These are phyloP conservation scores for Trichosporon sp. DNA, from an alignment of 1,284 basidiomycete genomes.

Conservation along the genomic window DNA sequence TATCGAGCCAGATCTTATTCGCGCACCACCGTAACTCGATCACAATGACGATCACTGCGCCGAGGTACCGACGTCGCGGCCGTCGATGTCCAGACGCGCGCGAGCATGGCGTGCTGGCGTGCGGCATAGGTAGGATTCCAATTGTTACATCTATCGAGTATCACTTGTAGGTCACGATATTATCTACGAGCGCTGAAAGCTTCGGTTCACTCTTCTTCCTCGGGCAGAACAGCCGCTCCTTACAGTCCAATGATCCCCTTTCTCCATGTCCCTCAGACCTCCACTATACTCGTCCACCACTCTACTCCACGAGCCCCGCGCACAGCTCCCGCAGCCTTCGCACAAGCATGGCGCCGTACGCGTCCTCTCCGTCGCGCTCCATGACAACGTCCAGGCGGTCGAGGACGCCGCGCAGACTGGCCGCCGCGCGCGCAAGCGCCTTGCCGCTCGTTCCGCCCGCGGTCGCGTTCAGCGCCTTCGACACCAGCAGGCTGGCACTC, in stretches of 20 bases:
- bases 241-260: background rate
- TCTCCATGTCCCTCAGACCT: background rate
- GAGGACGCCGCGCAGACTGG: conserved; percentile 38
- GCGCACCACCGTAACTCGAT: background rate
- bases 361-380: conserved; percentile 21
- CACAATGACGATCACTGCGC: background rate
- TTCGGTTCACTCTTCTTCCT: background rate
- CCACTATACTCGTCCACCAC: background rate
- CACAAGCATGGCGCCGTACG: conserved; percentile 44
- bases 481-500: conserved; percentile 23
- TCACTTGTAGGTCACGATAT: background rate
- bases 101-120: background rate
- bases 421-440: conserved; percentile 38
- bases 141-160: conserved; percentile 1
- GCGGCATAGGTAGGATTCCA: background rate
- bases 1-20: background rate
- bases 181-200: background rate
- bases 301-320: conserved; percentile 26
- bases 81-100: background rate
- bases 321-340: conserved; percentile 43
- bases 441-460: conserved; percentile 23
- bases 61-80: background rate
- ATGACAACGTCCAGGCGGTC: conserved; percentile 45
- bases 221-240: background rate
- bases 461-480: conserved; percentile 24